Conservation (phyloP, 495 filamentous ascomycete species). For the Pyronema domesticum region DNA sequence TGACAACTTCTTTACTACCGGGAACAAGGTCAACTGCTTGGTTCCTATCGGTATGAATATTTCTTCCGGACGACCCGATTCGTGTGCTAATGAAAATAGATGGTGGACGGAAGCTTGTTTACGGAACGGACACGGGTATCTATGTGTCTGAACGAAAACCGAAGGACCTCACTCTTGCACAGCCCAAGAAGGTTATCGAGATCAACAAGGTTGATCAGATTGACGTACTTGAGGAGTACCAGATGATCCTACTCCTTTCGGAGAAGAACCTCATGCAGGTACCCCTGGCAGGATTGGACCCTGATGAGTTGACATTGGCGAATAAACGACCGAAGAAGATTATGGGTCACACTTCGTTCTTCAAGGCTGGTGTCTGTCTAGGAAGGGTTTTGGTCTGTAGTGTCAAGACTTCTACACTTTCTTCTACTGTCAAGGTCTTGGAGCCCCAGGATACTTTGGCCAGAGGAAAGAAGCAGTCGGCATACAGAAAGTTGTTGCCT, state of each 20-base stretch:
- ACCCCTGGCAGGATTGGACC: constrained; percentile 66
- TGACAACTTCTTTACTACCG: constrained; percentile 60
- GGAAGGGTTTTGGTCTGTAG: constrained; percentile 88
- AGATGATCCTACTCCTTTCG: constrained; percentile 74
- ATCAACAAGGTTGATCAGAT: constrained; percentile 78
- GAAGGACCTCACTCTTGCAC: constrained; percentile 50
- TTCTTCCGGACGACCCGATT: constrained; percentile 25
- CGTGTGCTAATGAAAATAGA: constrained; percentile 32
- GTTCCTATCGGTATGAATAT: constrained; percentile 59
- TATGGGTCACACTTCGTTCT: constrained; percentile 90
- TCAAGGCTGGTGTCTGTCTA: constrained; percentile 88
- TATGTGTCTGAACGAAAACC: constrained; percentile 78
- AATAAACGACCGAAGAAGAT: constrained; percentile 91
- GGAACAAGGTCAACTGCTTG: constrained; percentile 79
- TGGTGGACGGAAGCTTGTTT: constrained; percentile 84
- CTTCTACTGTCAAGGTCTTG: constrained; percentile 91
- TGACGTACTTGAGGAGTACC: constrained; percentile 88
- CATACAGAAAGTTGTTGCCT: constrained; percentile 76
- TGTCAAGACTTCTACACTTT: constrained; percentile 76
- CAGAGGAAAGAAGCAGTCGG: constrained; percentile 76
- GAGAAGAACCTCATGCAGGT: constrained; percentile 84
- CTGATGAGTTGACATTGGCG: constrained; percentile 50
- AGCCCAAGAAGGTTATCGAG: constrained; percentile 73
- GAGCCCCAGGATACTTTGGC: constrained; percentile 86
- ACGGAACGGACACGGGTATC: constrained; percentile 84